Evolutionary conservation across 768 basidiomycete genomes (phyloP).

Genomic region (Tephrocybe sp.): DNA sequence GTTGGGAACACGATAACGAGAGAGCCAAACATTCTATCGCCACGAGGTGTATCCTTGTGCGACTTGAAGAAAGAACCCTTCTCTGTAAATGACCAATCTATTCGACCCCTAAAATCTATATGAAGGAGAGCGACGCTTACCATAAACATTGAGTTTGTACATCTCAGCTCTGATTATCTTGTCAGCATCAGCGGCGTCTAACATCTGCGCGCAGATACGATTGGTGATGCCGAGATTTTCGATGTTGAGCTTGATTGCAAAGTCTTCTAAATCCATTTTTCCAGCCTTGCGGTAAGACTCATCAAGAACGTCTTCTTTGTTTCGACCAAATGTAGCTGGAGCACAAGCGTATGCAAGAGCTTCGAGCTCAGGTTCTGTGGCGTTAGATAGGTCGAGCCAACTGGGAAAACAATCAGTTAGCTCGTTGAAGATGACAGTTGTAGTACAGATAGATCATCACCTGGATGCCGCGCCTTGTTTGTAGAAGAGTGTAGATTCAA

Average conservation of each 20-base stretch:
- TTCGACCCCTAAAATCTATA: too few relatives aligned
- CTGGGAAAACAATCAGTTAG: background rate
- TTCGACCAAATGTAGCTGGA: too few relatives aligned
- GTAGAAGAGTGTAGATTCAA: background rate
- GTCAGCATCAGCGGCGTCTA: constrained; percentile 17
- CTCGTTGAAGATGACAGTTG: background rate
- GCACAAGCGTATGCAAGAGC: constrained; percentile 33
- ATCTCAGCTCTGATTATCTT: too few relatives aligned
- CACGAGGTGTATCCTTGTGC: too few relatives aligned
- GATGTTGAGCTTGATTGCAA: constrained; percentile 31
- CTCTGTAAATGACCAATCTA: too few relatives aligned
- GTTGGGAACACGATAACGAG: constrained; percentile 52
- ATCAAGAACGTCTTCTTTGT: constrained; percentile 40
- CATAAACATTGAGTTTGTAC: too few relatives aligned
- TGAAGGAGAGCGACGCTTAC: constrained; percentile 28
- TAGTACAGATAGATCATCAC: background rate
- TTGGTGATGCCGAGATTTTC: constrained; percentile 3
- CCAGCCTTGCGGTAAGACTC: constrained; percentile 46
- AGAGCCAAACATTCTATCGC: constrained; percentile 48
- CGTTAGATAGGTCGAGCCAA: constrained; percentile 9
- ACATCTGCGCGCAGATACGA: constrained; percentile 6
- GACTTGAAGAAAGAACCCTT: too few relatives aligned
- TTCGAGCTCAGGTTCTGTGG: constrained; percentile 15
- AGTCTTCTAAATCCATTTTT: constrained; percentile 38
- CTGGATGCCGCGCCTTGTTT: background rate